Percentiles rank a stretch among this genome's conserved stretches.
These are phyloP conservation scores for Hansfordia pulvinata DNA, from an alignment of 2,329 filamentous ascomycete species.

Conservation along the genomic window DNA sequence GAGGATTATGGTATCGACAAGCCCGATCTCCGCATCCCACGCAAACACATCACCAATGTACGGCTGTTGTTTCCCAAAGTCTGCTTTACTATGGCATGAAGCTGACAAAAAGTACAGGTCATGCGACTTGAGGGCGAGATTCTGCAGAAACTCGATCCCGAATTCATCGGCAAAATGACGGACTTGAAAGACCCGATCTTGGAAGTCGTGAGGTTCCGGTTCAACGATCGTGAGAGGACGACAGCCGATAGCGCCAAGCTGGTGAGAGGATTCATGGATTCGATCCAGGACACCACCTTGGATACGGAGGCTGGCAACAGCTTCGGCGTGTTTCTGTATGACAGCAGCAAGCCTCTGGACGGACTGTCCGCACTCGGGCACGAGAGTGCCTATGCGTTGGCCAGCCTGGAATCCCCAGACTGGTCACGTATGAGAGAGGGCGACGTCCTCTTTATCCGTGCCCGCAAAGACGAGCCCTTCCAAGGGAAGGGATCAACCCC, in stretches of 20 bases:
- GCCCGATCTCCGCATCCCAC: constrained; percentile 64
- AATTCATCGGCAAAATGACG: constrained; percentile 65
- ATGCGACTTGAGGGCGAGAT: constrained; percentile 46
- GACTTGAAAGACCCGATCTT: constrained; percentile 54
- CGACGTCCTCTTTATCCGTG: constrained; percentile 72
- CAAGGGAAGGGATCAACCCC: constrained; percentile 54
- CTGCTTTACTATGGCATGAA: too few species aligned
- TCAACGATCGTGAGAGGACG: constrained; percentile 33
- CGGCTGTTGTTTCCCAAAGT: constrained; percentile 10
- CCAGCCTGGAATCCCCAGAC: constrained; percentile 6
- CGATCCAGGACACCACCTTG: constrained; percentile 42
- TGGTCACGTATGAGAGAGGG: constrained; percentile 43
- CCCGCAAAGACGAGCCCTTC: constrained; percentile 51
- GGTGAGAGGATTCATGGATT: constrained; percentile 56
- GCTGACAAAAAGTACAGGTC: constrained; percentile 40
- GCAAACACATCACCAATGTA: constrained; percentile 36
- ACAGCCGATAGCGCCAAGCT: constrained; percentile 24
- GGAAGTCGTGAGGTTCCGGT: constrained; percentile 58
- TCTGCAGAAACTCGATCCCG: constrained; percentile 43
- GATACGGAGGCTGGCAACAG: constrained; percentile 57
- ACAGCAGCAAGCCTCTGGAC: constrained; percentile 58
- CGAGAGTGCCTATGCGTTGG: constrained; percentile 12
- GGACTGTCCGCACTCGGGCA: constrained; percentile 46
- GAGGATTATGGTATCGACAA: constrained; percentile 76
- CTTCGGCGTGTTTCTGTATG: constrained; percentile 65